These are phyloP conservation scores for Fusarium fujikuroi DNA, from an alignment of 2,329 filamentous ascomycete species.

Conservation along the genomic window DNA sequence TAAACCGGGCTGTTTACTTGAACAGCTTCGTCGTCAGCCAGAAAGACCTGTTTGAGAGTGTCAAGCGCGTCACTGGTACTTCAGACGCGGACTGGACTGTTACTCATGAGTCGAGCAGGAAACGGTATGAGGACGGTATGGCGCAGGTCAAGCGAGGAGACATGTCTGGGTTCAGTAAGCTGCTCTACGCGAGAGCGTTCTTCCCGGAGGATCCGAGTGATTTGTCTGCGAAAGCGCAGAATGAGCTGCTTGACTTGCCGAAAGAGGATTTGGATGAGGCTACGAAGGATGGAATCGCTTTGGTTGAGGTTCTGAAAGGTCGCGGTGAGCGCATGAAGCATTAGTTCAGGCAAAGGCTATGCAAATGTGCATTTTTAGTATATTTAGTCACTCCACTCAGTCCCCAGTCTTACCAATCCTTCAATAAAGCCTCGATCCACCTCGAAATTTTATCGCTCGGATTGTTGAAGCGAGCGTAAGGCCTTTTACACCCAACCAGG, in stretches of 20 bases:
- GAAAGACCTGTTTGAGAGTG: conserved; percentile 69
- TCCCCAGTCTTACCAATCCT: no score
- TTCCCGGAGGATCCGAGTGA: conserved; percentile 47
- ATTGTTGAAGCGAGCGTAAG: no score
- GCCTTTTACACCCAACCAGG: no score
- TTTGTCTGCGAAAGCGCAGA: conserved; percentile 54
- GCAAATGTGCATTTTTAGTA: fast-evolving
- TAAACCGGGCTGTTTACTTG: conserved; percentile 62
- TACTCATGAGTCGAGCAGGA: conserved; percentile 54
- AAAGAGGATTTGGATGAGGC: conserved; percentile 65
- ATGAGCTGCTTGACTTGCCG: conserved; percentile 62
- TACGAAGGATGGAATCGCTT: conserved; percentile 59
- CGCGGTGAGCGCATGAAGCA: conserved; percentile 30
- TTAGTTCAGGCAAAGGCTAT: not conserved
- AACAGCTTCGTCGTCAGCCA: conserved; percentile 68
- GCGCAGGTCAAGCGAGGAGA: conserved; percentile 56
- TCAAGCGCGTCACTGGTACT: conserved; percentile 67
- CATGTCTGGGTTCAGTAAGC: conserved; percentile 54
- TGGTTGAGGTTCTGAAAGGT: conserved; percentile 47
- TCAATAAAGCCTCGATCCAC: no score
- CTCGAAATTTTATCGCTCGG: no score
- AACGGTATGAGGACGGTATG: conserved; percentile 60
- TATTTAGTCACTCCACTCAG: not conserved
- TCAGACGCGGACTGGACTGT: conserved; percentile 69
- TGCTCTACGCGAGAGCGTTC: conserved; percentile 65